phyloP scores from a whole-genome alignment of 495 filamentous ascomycete species.

The Cercophora scortea region DNA sequence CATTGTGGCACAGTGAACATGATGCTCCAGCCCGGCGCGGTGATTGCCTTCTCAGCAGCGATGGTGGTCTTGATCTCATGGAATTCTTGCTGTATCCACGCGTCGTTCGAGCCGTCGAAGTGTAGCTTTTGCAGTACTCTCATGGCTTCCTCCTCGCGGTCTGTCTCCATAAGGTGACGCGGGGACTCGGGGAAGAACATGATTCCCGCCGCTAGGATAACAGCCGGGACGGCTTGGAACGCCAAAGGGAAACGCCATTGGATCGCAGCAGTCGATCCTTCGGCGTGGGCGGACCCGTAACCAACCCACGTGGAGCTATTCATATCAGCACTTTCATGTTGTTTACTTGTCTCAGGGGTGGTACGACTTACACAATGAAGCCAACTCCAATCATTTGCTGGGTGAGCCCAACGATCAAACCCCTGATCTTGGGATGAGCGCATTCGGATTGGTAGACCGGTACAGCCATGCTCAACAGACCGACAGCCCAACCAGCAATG shows the following conservation, averaged over 20 bases:
- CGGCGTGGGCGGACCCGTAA: constrained; percentile 35
- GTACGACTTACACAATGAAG: constrained; percentile 6
- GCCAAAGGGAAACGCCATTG: constrained; percentile 52
- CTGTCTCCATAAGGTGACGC: constrained; percentile 46
- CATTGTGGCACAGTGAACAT: constrained; percentile 47
- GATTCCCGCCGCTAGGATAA: constrained; percentile 38
- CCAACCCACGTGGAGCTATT: constrained; percentile 29
- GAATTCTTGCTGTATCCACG: constrained; percentile 43
- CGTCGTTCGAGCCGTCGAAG: constrained; percentile 38
- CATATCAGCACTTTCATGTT: neutral
- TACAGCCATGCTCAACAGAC: constrained; percentile 38
- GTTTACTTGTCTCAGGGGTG: neutral
- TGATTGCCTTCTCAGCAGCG: constrained; percentile 37
- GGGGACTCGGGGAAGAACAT: constrained; percentile 47
- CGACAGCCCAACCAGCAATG: constrained; percentile 39
- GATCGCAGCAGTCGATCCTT: constrained; percentile 20
- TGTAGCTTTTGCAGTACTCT: constrained; percentile 44
- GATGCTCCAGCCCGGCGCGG: constrained; percentile 36
- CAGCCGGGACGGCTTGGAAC: constrained; percentile 38
- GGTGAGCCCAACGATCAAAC: constrained; percentile 4
- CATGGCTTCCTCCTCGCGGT: constrained; percentile 38
- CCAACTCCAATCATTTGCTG: constrained; percentile 12
- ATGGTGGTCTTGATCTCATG: constrained; percentile 41
- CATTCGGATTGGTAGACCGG: constrained; percentile 36
- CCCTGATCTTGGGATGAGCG: constrained; percentile 11